These are phyloP conservation scores for Ogataea nitratoaversa DNA, from an alignment of 805 yeast genomes.

Conservation along the genomic window DNA sequence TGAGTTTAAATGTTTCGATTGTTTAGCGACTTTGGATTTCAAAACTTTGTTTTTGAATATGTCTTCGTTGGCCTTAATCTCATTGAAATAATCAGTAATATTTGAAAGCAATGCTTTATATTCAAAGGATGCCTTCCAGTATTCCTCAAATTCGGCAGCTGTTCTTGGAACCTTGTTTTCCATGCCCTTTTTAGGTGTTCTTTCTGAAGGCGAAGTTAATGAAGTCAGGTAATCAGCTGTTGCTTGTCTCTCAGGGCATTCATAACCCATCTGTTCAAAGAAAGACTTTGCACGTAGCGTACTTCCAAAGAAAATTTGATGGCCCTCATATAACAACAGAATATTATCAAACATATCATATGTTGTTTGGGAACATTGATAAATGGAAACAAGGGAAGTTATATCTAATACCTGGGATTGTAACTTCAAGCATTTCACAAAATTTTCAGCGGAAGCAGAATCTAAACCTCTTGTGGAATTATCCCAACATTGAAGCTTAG, in stretches of 20 bases:
- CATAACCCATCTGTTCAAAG: constrained; percentile 36
- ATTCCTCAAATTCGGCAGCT: constrained; percentile 35
- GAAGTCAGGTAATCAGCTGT: constrained; percentile 41
- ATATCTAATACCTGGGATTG: constrained; percentile 41
- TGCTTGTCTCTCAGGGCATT: constrained; percentile 38
- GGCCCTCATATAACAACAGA: constrained; percentile 35
- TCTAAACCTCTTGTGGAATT: constrained; percentile 65
- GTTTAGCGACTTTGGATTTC: constrained; percentile 37
- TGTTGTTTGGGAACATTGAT: constrained; percentile 35
- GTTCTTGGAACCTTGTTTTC: constrained; percentile 35
- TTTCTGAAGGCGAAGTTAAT: constrained; percentile 25
- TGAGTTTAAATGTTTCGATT: constrained; percentile 42
- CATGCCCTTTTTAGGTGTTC: constrained; percentile 28
- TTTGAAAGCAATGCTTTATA: constrained; percentile 27
- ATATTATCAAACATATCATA: constrained; percentile 37
- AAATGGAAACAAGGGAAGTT: constrained; percentile 44
- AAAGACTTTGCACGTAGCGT: constrained; percentile 30
- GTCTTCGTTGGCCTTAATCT: constrained; percentile 4
- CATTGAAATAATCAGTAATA: constrained; percentile 29
- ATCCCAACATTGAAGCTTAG: constrained; percentile 49
- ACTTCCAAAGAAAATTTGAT: constrained; percentile 35
- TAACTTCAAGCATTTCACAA: constrained; percentile 48
- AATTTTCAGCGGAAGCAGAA: constrained; percentile 60
- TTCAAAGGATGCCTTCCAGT: constrained; percentile 34
- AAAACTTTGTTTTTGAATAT: constrained; percentile 25